Percentiles rank a stretch among this genome's conserved stretches.
Evolutionary conservation across 495 filamentous ascomycete species (phyloP).

Genomic region (Geoglossum glabrum): DNA sequence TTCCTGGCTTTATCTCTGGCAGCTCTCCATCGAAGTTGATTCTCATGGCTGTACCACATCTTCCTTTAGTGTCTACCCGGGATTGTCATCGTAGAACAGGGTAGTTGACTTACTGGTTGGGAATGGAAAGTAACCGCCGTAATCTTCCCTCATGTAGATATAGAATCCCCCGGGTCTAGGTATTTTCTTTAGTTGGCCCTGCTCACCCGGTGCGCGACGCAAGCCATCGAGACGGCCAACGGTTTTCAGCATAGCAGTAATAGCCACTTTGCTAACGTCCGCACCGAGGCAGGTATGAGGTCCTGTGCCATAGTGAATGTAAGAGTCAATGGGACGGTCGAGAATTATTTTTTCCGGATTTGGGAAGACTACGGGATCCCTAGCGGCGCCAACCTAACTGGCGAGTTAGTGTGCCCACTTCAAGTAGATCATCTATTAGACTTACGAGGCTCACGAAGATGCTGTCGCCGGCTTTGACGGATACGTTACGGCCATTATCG

Average conservation of each 20-base stretch:
- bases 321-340: constrained; percentile 42
- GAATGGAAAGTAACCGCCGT: constrained; percentile 50
- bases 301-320: constrained; percentile 46
- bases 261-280: constrained; percentile 38
- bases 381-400: constrained; percentile 7
- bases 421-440: background rate
- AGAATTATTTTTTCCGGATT: constrained; percentile 43
- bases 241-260: constrained; percentile 39
- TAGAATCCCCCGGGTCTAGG: constrained; percentile 35
- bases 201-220: constrained; percentile 44
- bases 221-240: constrained; percentile 33
- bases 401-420: background rate
- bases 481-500: constrained; percentile 30
- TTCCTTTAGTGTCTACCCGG: background rate
- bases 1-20: background rate
- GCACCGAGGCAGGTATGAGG: constrained; percentile 41
- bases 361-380: constrained; percentile 45
- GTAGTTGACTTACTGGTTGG: constrained; percentile 37
- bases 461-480: constrained; percentile 30
- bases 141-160: constrained; percentile 55
- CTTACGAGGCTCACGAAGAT: constrained; percentile 30
- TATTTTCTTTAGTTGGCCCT: constrained; percentile 58
- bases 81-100: background rate
- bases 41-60: background rate
- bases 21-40: constrained; percentile 3